A percentile compares a stretch with the other conserved stretches of the same genome.
phyloP scores from a whole-genome alignment of 352 stramenopile genomes.

The Phytophthora syringae region DNA sequence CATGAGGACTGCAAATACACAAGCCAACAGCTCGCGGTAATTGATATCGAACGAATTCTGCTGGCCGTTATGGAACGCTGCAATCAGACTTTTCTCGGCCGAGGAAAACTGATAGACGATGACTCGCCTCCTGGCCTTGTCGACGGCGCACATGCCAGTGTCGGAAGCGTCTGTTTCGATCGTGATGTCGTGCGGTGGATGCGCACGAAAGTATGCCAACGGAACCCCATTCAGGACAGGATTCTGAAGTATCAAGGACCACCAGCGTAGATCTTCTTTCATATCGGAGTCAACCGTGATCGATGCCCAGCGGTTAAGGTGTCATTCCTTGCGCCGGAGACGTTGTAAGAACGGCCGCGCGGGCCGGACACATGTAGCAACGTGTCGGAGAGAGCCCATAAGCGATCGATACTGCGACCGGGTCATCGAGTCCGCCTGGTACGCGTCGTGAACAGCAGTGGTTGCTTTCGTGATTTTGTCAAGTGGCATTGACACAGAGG shows the following conservation, averaged over 20 bases:
- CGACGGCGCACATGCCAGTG: neutral
- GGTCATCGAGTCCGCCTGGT: neutral
- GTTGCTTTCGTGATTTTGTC: neutral
- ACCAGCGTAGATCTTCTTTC: slow-evolving; percentile 13
- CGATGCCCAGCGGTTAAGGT: neutral
- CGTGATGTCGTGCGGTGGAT: neutral
- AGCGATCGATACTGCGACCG: neutral
- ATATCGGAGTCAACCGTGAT: neutral
- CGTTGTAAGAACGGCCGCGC: neutral
- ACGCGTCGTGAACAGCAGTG: neutral
- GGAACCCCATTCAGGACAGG: slow-evolving; percentile 18
- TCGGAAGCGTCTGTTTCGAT: slow-evolving; percentile 23
- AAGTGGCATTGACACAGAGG: neutral
- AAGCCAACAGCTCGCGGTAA: slow-evolving; percentile 5
- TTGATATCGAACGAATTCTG: slow-evolving; percentile 6
- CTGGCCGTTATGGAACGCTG: neutral
- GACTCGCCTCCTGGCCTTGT: neutral
- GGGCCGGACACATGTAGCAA: neutral
- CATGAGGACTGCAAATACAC: neutral
- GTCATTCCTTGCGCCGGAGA: neutral
- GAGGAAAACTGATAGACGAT: neutral
- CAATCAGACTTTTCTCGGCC: neutral
- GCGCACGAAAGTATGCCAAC: slow-evolving; percentile 5
- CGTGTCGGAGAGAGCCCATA: neutral
- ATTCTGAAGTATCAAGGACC: slow-evolving; percentile 17